These are phyloP conservation scores for Chlorella sp. DNA, from an alignment of 139 green algal species.

Conservation along the genomic window DNA sequence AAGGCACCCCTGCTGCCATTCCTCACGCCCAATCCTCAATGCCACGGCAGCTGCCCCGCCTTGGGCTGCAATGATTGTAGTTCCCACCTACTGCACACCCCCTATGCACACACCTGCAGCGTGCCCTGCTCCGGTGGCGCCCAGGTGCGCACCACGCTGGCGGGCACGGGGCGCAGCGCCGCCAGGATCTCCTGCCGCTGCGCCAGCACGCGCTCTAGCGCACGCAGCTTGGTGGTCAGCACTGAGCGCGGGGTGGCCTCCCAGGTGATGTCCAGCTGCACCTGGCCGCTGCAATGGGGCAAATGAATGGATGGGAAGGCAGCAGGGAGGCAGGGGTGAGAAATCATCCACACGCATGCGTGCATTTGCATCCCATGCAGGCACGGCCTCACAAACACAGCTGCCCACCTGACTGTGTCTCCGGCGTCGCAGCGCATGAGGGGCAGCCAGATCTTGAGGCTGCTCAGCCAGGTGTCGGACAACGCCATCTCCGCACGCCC, in stretches of 20 bases:
- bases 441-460: slow-evolving; percentile 52
- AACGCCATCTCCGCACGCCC: slow-evolving; percentile 72
- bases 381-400: no score
- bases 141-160: slow-evolving; percentile 1
- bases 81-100: no score
- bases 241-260: slow-evolving; percentile 79
- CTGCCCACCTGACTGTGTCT: slow-evolving; percentile 52
- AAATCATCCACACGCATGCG: no score
- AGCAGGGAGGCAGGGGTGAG: no score
- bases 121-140: neutral
- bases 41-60: no score
- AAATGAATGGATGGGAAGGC: no score
- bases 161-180: slow-evolving; percentile 63
- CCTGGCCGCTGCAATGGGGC: slow-evolving; percentile 39
- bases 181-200: slow-evolving; percentile 79
- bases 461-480: slow-evolving; percentile 65
- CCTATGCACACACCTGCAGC: neutral
- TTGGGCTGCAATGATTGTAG: no score
- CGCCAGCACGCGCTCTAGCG: slow-evolving; percentile 76
- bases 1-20: no score
- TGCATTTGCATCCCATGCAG: no score
- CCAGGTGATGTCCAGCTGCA: slow-evolving; percentile 78
- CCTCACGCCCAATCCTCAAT: no score
- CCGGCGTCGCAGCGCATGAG: slow-evolving; percentile 55
- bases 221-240: slow-evolving; percentile 74